Percentiles rank a stretch among this genome's conserved stretches.
These are phyloP conservation scores for Gynandropsis gynandra DNA, from an alignment of 345 rosid genomes.

Conservation along the genomic window DNA sequence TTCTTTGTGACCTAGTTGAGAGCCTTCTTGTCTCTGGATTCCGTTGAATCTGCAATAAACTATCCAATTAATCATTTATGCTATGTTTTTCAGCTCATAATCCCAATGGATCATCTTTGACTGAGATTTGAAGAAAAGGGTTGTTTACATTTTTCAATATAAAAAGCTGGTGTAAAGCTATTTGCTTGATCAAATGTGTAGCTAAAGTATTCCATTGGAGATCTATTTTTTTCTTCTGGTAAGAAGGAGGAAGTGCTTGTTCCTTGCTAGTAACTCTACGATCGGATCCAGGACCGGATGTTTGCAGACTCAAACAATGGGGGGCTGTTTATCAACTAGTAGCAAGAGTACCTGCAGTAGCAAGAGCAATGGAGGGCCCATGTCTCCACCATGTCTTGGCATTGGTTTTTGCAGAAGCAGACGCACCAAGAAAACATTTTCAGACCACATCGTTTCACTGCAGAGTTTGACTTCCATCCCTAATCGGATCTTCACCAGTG, in stretches of 20 bases:
- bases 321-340: conserved; percentile 79
- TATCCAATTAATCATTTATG: conserved; percentile 38
- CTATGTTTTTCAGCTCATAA: conserved; percentile 34
- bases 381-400: conserved; percentile 47
- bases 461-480: conserved; percentile 72
- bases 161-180: conserved; percentile 1
- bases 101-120: conserved; percentile 42
- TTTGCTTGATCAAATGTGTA: conserved; percentile 39
- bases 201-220: conserved; percentile 28
- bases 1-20: conserved; percentile 32
- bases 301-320: conserved; percentile 56
- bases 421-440: conserved; percentile 59
- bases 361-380: conserved; percentile 58
- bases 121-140: conserved; percentile 34
- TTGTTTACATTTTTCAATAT: conserved; percentile 16
- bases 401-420: conserved; percentile 59
- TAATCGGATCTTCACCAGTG: conserved; percentile 63
- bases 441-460: conserved; percentile 48
- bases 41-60: conserved; percentile 29
- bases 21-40: conserved; percentile 32
- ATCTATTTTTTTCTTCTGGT: conserved; percentile 31
- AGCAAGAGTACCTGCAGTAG: conserved; percentile 64
- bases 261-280: conserved; percentile 23
- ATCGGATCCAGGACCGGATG: conserved; percentile 20
- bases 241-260: conserved; percentile 19